phyloP scores from a whole-genome alignment of 306 rosid species.

The Vicia sativa region DNA sequence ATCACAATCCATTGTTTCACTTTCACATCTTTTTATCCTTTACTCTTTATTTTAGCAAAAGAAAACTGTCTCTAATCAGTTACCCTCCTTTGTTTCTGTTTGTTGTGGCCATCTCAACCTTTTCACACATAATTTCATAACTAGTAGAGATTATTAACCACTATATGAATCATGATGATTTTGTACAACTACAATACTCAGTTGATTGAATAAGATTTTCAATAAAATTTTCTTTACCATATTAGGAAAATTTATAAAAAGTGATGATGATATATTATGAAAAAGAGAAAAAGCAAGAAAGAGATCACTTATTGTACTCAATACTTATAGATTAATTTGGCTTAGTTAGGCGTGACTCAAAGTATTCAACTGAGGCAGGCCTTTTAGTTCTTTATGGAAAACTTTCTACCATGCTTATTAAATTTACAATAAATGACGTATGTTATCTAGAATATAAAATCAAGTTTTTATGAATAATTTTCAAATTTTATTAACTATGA shows the following conservation, averaged over 20 bases:
- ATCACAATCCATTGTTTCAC: not conserved
- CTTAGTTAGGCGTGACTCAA: slow-evolving; percentile 59
- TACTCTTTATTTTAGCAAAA: slow-evolving; percentile 21
- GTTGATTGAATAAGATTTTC: slow-evolving; percentile 43
- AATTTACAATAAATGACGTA: slow-evolving; percentile 49
- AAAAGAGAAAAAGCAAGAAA: slow-evolving; percentile 39
- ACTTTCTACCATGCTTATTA: slow-evolving; percentile 48
- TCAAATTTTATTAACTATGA: too few relatives aligned
- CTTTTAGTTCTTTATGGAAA: slow-evolving; percentile 42
- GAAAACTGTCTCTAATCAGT: slow-evolving; percentile 15
- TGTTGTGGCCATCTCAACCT: slow-evolving; percentile 35
- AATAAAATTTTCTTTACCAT: slow-evolving; percentile 33
- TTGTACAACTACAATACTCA: slow-evolving; percentile 43
- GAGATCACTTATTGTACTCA: slow-evolving; percentile 49
- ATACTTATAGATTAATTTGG: slow-evolving; percentile 45
- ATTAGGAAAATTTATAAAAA: slow-evolving; percentile 43
- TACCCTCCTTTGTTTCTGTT: slow-evolving; percentile 22
- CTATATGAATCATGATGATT: slow-evolving; percentile 23
- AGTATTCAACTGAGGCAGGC: slow-evolving; percentile 52
- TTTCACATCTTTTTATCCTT: not conserved
- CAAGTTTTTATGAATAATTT: too few relatives aligned
- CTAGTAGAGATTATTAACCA: slow-evolving; percentile 25
- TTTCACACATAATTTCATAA: slow-evolving; percentile 38
- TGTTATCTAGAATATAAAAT: not conserved
- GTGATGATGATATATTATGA: slow-evolving; percentile 23